Evolutionary conservation across 805 yeast genomes (phyloP).

Genomic region (Ogataea paradorogensis): DNA sequence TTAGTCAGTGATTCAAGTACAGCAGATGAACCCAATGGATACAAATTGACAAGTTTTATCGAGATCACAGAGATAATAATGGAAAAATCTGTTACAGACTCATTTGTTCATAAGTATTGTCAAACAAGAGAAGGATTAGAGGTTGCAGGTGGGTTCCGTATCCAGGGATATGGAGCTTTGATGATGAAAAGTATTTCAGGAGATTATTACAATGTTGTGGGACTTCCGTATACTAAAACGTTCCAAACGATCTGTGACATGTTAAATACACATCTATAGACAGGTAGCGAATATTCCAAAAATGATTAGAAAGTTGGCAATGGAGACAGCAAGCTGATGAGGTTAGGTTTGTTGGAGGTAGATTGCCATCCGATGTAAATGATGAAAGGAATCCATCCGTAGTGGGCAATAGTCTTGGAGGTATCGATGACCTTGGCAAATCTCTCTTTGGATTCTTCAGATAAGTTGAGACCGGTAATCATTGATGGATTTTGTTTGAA

Average conservation of each 20-base stretch:
- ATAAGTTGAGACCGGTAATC: constrained; percentile 38
- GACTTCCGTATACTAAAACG: constrained; percentile 70
- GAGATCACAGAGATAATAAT: constrained; percentile 34
- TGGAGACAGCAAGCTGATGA: constrained; percentile 74
- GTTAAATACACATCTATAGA: constrained; percentile 13
- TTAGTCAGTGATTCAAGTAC: constrained; percentile 26
- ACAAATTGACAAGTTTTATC: constrained; percentile 19
- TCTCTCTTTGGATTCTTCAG: constrained; percentile 71
- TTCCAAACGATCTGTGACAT: constrained; percentile 31
- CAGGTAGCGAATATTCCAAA: constrained; percentile 3
- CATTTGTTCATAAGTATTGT: constrained; percentile 60
- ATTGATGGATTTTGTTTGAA: constrained; percentile 18
- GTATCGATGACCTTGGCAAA: constrained; percentile 76
- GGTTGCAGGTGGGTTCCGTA: constrained; percentile 92
- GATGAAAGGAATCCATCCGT: constrained; percentile 95
- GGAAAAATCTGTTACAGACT: constrained; percentile 47
- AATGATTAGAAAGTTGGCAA: constrained; percentile 62
- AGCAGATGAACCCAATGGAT: constrained; percentile 11
- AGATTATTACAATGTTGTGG: constrained; percentile 84
- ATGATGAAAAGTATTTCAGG: constrained; percentile 67
- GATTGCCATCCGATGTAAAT: constrained; percentile 86
- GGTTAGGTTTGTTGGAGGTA: constrained; percentile 78
- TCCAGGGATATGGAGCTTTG: constrained; percentile 70
- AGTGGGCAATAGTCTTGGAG: constrained; percentile 85
- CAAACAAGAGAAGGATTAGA: constrained; percentile 67